These are phyloP conservation scores for Boletus edulis DNA, from an alignment of 768 basidiomycete genomes.

Conservation along the genomic window DNA sequence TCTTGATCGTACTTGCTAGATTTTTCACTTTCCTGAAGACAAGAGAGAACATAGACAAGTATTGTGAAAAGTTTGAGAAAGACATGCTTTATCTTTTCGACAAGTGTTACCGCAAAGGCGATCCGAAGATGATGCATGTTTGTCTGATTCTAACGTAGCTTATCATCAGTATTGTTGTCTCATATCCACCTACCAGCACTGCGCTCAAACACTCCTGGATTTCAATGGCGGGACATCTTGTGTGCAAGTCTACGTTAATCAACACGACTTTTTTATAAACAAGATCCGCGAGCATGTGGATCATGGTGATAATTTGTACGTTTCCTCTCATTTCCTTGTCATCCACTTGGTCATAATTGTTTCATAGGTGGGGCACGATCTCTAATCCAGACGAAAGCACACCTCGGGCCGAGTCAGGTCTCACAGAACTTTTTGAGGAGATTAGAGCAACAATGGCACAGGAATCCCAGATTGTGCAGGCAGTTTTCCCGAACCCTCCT, in stretches of 20 bases:
- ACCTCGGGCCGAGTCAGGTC: conserved; percentile 76
- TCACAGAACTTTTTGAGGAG: conserved; percentile 78
- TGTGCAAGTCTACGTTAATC: conserved; percentile 98
- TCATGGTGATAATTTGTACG: conserved; percentile 58
- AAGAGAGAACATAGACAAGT: conserved; percentile 89
- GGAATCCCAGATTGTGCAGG: conserved; percentile 97
- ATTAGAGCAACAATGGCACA: conserved; percentile 90
- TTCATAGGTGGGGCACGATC: conserved; percentile 72
- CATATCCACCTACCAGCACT: conserved; percentile 62
- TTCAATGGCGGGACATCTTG: conserved; percentile 98
- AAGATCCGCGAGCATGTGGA: conserved; percentile 67
- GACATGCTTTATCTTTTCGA: conserved; percentile 97
- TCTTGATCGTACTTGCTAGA: background rate
- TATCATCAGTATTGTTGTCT: conserved; percentile 6
- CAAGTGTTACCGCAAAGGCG: conserved; percentile 91
- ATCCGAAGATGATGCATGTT: conserved; percentile 99
- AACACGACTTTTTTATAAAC: conserved; percentile 99
- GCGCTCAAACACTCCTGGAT: conserved; percentile 92
- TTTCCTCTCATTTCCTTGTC: conserved; percentile 17
- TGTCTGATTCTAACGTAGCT: conserved; percentile 28
- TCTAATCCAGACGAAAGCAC: conserved; percentile 76
- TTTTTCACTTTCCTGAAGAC: conserved; percentile 48
- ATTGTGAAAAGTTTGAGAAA: conserved; percentile 98
- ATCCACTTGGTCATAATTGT: background rate
- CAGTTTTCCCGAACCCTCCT: conserved; percentile 95